Base-by-base conservation (phyloP, 148 eudicot species). In the Hydrangea macrophylla region DNA sequence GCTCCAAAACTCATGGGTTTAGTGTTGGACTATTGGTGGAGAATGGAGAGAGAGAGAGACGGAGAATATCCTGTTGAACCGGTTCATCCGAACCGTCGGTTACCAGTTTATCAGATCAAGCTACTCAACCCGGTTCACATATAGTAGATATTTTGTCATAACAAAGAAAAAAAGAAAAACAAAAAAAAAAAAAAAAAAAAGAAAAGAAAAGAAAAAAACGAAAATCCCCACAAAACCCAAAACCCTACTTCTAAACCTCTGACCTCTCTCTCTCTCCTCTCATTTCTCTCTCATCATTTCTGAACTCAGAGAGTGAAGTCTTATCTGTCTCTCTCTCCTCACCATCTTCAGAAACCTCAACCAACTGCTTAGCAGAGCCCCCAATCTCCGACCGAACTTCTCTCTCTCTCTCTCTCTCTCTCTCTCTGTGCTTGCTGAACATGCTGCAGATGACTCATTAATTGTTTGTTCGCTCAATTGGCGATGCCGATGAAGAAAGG, bases 241-340 rank as follows among this genome's bases (percentile, higher is more conserved):
- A 77, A 77, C 80, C 80, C 81, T 78, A 78, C 77, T 48, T 48
- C 53, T 17, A 15, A 42, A 42, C n/a, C n/a, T n/a, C n/a, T n/a
- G 17, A 42, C 48, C 48, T 60, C 25, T 24, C 11, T 48, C 13
- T 42, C 42, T 37, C 22, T 35, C 48, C 35, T 24, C 55, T 28
- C 60, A 57, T 44, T 59, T 65, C 79, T 40, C 15, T 17, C 7
- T n/a, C n/a, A n/a, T n/a, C n/a, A n/a, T n/a, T n/a, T n/a, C 15
- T 30, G 51, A 73, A 22, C 11, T 0, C 12, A 54, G 60, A 10
- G 55, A 62, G 44, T 55, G 28, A 70, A 20, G 24, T 37, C 62
- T 70, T 33, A 20, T 60, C 64, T 37, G 28, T 10, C 25, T 9
- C 25, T 33, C 26, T 10, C 28, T 37, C 27, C 22, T n/a, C 45